Percentiles rank a stretch among this genome's conserved stretches.
Evolutionary conservation across 177 flowering plant genomes (phyloP).

Genomic region (Telopea speciosissima): DNA sequence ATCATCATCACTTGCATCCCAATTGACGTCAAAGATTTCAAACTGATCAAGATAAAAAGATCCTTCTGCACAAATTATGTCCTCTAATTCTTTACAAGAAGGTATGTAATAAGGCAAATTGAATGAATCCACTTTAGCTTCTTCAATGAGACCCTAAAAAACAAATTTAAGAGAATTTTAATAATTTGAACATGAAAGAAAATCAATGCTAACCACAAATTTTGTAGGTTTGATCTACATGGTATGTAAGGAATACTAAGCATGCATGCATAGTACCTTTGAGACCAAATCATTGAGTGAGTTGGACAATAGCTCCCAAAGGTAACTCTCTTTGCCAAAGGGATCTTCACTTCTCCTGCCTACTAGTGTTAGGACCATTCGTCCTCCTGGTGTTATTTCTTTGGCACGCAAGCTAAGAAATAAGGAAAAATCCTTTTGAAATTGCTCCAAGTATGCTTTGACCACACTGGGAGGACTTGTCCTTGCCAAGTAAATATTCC

Average conservation of each 20-base stretch:
- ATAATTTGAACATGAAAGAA: neutral
- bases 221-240: too few species aligned
- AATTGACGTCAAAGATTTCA: neutral
- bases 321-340: neutral
- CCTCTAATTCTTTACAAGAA: neutral
- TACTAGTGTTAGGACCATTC: neutral
- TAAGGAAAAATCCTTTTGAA: neutral
- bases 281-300: neutral
- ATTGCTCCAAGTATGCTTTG: neutral
- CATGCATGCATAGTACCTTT: neutral
- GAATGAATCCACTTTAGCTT: neutral
- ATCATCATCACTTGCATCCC: neutral
- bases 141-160: neutral
- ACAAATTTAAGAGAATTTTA: too few species aligned
- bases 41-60: neutral
- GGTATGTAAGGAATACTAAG: too few species aligned
- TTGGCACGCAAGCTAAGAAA: neutral
- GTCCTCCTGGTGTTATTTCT: neutral
- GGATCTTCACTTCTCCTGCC: neutral
- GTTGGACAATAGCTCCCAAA: neutral
- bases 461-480: neutral
- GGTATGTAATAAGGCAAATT: neutral
- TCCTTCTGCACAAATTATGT: neutral
- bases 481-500: neutral
- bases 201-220: too few species aligned